Percentiles rank a stretch among this genome's conserved stretches.
Conservation (phyloP, 306 rosid genomes). For the Sicyos edulis region DNA sequence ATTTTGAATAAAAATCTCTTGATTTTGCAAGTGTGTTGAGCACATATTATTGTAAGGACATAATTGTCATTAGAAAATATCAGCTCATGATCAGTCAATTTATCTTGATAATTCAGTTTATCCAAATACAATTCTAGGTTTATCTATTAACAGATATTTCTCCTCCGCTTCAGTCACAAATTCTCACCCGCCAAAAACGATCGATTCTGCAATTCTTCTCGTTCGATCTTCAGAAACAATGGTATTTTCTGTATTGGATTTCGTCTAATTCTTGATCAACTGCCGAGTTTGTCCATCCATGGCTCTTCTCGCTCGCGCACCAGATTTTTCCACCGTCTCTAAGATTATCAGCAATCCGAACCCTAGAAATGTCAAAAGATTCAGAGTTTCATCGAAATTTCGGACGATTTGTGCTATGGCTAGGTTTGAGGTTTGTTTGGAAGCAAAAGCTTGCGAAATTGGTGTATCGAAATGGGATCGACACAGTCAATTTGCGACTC, state of each 20-base stretch:
- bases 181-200: background rate
- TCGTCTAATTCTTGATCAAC: background rate
- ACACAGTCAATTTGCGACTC: constrained; percentile 59
- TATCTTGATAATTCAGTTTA: background rate
- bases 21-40: background rate
- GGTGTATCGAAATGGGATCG: constrained; percentile 32
- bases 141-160: background rate
- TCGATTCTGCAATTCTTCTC: too few relatives aligned
- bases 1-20: too few relatives aligned
- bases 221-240: background rate
- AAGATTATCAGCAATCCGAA: constrained; percentile 29
- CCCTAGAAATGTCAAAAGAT: constrained; percentile 32
- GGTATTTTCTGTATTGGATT: background rate
- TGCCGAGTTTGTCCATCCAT: constrained; percentile 23
- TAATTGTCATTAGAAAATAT: background rate
- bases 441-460: constrained; percentile 16
- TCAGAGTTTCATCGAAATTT: constrained; percentile 27
- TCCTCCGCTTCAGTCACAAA: background rate
- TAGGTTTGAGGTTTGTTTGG: constrained; percentile 29
- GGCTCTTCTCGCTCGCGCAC: constrained; percentile 53
- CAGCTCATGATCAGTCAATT: background rate
- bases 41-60: background rate
- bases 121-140: background rate
- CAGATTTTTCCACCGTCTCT: constrained; percentile 31
- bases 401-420: constrained; percentile 29